Conservation (phyloP, 441 rosid genomes). For the Euphorbia schlechtendalii region DNA sequence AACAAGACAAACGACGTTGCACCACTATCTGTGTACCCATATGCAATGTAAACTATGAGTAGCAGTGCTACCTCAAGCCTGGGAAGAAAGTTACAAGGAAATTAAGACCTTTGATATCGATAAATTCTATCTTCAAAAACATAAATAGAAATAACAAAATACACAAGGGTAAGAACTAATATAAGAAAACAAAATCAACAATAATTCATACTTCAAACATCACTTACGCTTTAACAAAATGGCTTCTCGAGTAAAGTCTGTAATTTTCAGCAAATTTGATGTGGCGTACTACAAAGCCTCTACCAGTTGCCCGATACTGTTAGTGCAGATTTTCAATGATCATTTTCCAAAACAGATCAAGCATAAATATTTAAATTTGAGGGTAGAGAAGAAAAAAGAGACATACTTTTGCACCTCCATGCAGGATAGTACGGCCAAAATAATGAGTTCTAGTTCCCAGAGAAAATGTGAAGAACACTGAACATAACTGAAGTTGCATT, state of each 20-base stretch:
- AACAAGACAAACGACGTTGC: slow-evolving; percentile 65
- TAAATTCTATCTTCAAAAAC: not conserved
- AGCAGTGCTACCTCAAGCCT: slow-evolving; percentile 96
- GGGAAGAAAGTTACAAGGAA: slow-evolving; percentile 15
- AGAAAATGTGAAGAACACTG: slow-evolving; percentile 97
- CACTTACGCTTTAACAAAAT: slow-evolving; percentile 95
- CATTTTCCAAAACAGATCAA: slow-evolving; percentile 5
- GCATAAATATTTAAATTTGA: not conserved
- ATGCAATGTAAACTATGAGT: slow-evolving; percentile 80
- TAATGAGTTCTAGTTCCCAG: slow-evolving; percentile 95
- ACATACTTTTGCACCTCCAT: slow-evolving; percentile 92
- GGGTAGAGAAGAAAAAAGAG: not conserved
- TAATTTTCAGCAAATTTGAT: slow-evolving; percentile 96
- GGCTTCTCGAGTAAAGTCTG: slow-evolving; percentile 96
- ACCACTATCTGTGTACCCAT: slow-evolving; percentile 73
- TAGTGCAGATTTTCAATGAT: slow-evolving; percentile 19
- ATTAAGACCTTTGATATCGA: not conserved
- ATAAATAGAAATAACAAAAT: not conserved
- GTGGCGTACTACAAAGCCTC: slow-evolving; percentile 97
- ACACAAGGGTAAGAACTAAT: not conserved
- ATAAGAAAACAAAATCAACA: not conserved
- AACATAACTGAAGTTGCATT: slow-evolving; percentile 93
- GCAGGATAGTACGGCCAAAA: slow-evolving; percentile 98
- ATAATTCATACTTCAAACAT: not conserved
- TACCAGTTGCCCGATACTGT: slow-evolving; percentile 98